Evolutionary conservation across 441 rosid species (phyloP).

Genomic region (Mallotus repandus): DNA sequence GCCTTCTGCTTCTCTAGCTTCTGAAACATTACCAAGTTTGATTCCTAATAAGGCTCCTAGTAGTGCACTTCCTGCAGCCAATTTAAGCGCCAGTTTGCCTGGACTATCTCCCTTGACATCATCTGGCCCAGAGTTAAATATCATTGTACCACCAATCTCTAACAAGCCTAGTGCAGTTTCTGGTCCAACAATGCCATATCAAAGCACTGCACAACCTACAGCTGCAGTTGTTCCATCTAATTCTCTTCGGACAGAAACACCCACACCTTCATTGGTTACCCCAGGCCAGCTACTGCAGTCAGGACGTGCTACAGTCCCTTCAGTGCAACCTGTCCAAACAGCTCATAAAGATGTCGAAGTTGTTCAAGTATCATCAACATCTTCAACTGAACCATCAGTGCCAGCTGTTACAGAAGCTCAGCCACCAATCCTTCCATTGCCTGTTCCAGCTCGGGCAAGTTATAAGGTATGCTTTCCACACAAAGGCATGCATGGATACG

Average conservation of each 20-base stretch:
- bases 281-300: slow-evolving; percentile 76
- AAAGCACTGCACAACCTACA: slow-evolving; percentile 41
- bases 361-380: slow-evolving; percentile 55
- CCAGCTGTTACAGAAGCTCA: slow-evolving; percentile 51
- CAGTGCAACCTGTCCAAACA: slow-evolving; percentile 49
- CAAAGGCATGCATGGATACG: neutral
- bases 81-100: slow-evolving; percentile 44
- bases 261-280: slow-evolving; percentile 59
- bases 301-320: slow-evolving; percentile 41
- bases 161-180: slow-evolving; percentile 43
- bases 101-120: slow-evolving; percentile 44
- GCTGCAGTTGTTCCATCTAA: slow-evolving; percentile 41
- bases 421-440: slow-evolving; percentile 89
- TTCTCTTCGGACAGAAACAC: slow-evolving; percentile 43
- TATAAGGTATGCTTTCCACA: slow-evolving; percentile 37
- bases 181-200: slow-evolving; percentile 44
- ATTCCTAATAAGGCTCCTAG: slow-evolving; percentile 43
- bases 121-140: slow-evolving; percentile 45
- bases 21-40: slow-evolving; percentile 52
- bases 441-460: slow-evolving; percentile 48
- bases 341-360: slow-evolving; percentile 70
- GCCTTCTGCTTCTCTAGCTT: slow-evolving; percentile 52
- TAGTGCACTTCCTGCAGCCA: slow-evolving; percentile 46
- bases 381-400: slow-evolving; percentile 45
- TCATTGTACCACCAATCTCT: slow-evolving; percentile 38